A percentile compares a stretch with the other conserved stretches of the same genome.
phyloP scores from a whole-genome alignment of 2,329 filamentous ascomycete genomes.

The Magnaporthiopsis poae region DNA sequence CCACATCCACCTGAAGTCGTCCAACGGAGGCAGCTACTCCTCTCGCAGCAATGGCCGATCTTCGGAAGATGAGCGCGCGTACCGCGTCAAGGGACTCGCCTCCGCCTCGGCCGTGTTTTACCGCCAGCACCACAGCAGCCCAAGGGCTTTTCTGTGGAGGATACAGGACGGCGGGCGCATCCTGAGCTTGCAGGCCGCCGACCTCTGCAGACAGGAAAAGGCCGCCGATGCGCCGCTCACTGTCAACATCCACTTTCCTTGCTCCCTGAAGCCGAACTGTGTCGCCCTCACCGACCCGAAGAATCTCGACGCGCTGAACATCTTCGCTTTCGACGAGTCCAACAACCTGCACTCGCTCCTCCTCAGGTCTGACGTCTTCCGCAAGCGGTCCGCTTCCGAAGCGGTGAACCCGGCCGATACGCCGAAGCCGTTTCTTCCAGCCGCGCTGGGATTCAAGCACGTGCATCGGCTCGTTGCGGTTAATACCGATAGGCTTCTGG shows the following conservation, averaged over 20 bases:
- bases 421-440: conserved; percentile 64
- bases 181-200: conserved; percentile 73
- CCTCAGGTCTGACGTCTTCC: conserved; percentile 75
- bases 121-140: conserved; percentile 62
- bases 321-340: conserved; percentile 70
- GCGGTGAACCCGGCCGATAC: conserved; percentile 54
- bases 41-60: conserved; percentile 27
- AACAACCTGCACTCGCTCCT: conserved; percentile 75
- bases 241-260: conserved; percentile 67
- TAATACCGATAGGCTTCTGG: conserved; percentile 61
- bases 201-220: conserved; percentile 61
- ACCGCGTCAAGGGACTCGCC: conserved; percentile 64
- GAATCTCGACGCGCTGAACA: conserved; percentile 65
- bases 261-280: conserved; percentile 63
- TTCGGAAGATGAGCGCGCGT: conserved; percentile 60
- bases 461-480: conserved; percentile 74
- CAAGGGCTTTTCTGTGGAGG: conserved; percentile 84
- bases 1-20: conserved; percentile 56
- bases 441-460: conserved; percentile 65
- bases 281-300: conserved; percentile 72
- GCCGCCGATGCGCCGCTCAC: conserved; percentile 63
- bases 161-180: conserved; percentile 70
- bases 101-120: conserved; percentile 76
- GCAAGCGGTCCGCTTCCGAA: conserved; percentile 50
- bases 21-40: conserved; percentile 23